Evolutionary conservation across 148 eudicot genomes (phyloP).

Genomic region (Camellia granthamiana): DNA sequence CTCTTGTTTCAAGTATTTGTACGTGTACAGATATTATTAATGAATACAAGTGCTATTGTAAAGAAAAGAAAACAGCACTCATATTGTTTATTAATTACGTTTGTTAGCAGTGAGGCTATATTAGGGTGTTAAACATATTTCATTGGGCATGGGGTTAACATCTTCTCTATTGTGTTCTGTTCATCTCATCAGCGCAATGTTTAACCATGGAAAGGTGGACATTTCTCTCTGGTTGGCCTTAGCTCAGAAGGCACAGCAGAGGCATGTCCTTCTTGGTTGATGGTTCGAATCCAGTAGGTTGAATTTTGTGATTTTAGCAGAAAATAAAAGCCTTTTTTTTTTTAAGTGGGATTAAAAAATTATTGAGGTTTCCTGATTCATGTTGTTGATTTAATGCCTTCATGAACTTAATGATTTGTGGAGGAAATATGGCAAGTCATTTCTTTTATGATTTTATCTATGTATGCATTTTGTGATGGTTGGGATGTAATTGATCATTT

Average conservation of each 20-base stretch:
- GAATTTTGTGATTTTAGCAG: neutral
- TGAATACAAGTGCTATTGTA: too few species aligned
- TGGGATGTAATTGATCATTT: too few species aligned
- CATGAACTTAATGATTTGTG: neutral
- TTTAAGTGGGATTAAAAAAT: neutral
- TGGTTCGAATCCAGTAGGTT: slow-evolving; percentile 5
- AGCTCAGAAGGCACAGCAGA: neutral
- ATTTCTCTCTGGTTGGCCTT: neutral
- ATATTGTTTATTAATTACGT: neutral
- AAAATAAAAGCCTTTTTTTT: too few species aligned
- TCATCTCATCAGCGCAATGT: neutral
- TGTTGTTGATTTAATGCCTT: neutral
- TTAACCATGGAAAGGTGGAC: neutral
- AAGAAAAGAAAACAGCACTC: neutral
- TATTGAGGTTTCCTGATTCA: neutral
- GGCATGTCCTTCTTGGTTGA: slow-evolving; percentile 3
- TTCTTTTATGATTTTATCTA: too few species aligned
- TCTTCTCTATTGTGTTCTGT: neutral
- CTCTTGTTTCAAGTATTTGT: too few species aligned
- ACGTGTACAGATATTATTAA: too few species aligned
- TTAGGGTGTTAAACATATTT: neutral
- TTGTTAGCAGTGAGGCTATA: neutral
- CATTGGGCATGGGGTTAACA: neutral
- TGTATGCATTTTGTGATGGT: too few species aligned
- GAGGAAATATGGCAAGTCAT: neutral